Conservation (phyloP, 345 rosid genomes). For the Citrus sinensis region DVS_A1.0 CM039169.1:27625501-27626000, state of each 20-base stretch:
- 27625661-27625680: neutral
- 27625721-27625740: neutral
- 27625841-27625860: slow-evolving; percentile 83
- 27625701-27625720: neutral
- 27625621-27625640: neutral
- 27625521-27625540: slow-evolving; percentile 1
- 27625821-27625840: slow-evolving; percentile 92
- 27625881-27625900: slow-evolving; percentile 97
- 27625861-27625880: slow-evolving; percentile 86
- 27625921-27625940: neutral
- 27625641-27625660: neutral
- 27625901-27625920: slow-evolving; percentile 6
- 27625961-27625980: slow-evolving; percentile 10
- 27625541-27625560: neutral
- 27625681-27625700: neutral
- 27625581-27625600: neutral
- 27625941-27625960: slow-evolving; percentile 13
- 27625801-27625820: slow-evolving; percentile 84
- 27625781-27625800: slow-evolving; percentile 13
- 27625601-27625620: neutral
- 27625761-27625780: neutral
- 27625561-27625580: neutral
- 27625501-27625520: neutral
- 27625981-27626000: slow-evolving; percentile 82
- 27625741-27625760: neutral